These are phyloP conservation scores for Globisporangium recalcitrans DNA, from an alignment of 352 stramenopile genomes.

Conservation along the genomic window DNA sequence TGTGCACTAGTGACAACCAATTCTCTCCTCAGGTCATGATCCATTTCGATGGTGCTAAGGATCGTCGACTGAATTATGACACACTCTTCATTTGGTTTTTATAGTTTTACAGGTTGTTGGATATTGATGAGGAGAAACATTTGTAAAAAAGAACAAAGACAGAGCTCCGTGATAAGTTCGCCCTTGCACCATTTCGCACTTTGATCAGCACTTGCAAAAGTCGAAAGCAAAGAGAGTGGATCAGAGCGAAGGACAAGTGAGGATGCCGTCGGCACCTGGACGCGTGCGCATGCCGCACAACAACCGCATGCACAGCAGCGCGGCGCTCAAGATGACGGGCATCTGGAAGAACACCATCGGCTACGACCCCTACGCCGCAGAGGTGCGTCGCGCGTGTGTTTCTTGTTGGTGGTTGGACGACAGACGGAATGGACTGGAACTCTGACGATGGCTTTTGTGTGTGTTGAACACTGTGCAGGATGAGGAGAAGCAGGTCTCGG, in stretches of 20 bases:
- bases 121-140: too few relatives aligned
- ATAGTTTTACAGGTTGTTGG: too few relatives aligned
- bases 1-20: too few relatives aligned
- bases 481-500: constrained; percentile 51
- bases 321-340: constrained; percentile 92
- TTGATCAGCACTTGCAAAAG: neutral
- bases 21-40: too few relatives aligned
- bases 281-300: constrained; percentile 95
- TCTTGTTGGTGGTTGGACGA: too few relatives aligned
- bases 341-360: constrained; percentile 98
- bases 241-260: neutral
- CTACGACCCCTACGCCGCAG: constrained; percentile 92
- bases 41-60: too few relatives aligned
- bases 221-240: too few relatives aligned
- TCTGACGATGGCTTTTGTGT: neutral
- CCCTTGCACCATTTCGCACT: too few relatives aligned
- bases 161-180: too few relatives aligned
- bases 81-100: too few relatives aligned
- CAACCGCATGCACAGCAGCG: constrained; percentile 94
- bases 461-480: constrained; percentile 20
- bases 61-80: too few relatives aligned
- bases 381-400: constrained; percentile 14
- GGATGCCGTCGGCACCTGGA: constrained; percentile 85
- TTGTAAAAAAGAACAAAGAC: too few relatives aligned
- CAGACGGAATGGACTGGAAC: neutral